Evolutionary conservation across 2,329 filamentous ascomycete genomes (phyloP).

Genomic region (Talaromyces sp.): DNA sequence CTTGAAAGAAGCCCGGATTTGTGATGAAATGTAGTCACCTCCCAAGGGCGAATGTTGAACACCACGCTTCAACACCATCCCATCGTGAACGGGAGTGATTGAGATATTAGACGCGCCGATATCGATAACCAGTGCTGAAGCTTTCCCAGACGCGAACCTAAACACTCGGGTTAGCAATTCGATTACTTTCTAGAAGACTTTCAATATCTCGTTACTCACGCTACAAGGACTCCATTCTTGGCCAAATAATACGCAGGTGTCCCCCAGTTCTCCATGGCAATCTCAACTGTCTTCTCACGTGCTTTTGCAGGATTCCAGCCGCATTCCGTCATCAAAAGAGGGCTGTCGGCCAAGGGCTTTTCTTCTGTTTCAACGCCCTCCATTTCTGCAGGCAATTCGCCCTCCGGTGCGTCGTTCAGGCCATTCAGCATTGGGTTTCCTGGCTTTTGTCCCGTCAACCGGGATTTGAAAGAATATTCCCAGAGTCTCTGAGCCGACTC

Average conservation of each 20-base stretch:
- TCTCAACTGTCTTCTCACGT: conserved; percentile 89
- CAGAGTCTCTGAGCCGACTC: conserved; percentile 82
- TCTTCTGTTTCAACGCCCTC: conserved; percentile 59
- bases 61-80: conserved; percentile 86
- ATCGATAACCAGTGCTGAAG: conserved; percentile 87
- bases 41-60: conserved; percentile 80
- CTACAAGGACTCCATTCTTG: conserved; percentile 79
- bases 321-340: conserved; percentile 87
- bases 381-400: conserved; percentile 54
- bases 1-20: conserved; percentile 76
- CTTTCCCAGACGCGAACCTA: conserved; percentile 83
- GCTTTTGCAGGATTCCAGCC: conserved; percentile 86
- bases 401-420: conserved; percentile 62
- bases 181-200: background rate
- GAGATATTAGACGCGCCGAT: conserved; percentile 84
- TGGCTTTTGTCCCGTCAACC: conserved; percentile 71
- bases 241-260: conserved; percentile 92
- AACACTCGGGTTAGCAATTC: conserved; percentile 1
- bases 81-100: conserved; percentile 87
- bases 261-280: conserved; percentile 96
- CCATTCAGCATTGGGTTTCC: conserved; percentile 70
- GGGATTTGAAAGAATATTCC: conserved; percentile 87
- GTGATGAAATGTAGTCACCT: conserved; percentile 83
- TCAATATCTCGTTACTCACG: conserved; percentile 41
- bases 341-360: conserved; percentile 81